These are phyloP conservation scores for Penicillium macrosclerotiorum DNA, from an alignment of 495 filamentous ascomycete species.

Conservation along the genomic window DNA sequence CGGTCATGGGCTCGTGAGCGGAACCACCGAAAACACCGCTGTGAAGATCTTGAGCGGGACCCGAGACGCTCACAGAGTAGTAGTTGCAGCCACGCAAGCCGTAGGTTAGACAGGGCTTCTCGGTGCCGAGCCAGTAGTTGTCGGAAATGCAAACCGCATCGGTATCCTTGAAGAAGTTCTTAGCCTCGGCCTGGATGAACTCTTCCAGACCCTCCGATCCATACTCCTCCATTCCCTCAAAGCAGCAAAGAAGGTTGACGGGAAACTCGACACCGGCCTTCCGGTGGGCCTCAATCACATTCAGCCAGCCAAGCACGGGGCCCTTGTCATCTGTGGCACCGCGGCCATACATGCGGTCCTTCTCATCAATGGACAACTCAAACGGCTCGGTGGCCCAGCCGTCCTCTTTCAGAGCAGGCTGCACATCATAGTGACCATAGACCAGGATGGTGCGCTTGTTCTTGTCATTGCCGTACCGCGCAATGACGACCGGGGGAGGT, in stretches of 20 bases:
- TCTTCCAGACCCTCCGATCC: conserved; percentile 96
- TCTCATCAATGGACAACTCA: conserved; percentile 78
- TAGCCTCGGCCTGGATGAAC: conserved; percentile 83
- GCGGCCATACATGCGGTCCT: conserved; percentile 93
- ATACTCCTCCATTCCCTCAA: conserved; percentile 99
- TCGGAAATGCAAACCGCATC: conserved; percentile 98
- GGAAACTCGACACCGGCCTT: conserved; percentile 92
- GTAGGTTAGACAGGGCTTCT: conserved; percentile 97
- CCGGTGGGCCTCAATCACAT: conserved; percentile 95
- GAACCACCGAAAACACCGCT: conserved; percentile 95
- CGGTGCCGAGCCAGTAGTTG: conserved; percentile 99
- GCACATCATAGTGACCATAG: conserved; percentile 99
- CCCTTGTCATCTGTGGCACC: conserved; percentile 98
- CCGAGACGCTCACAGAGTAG: conserved; percentile 83
- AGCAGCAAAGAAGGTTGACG: conserved; percentile 98
- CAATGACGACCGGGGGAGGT: conserved; percentile 92
- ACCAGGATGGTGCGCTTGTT: conserved; percentile 92
- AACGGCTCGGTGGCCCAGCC: conserved; percentile 98
- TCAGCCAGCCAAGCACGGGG: conserved; percentile 95
- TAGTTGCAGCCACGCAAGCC: conserved; percentile 97
- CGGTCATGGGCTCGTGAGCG: conserved; percentile 97
- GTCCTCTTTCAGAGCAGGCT: conserved; percentile 89
- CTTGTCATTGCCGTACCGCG: conserved; percentile 85
- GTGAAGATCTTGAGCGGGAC: conserved; percentile 91
- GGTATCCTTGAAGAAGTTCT: conserved; percentile 88